Conservation (phyloP, 139 green algal species). For the Tetraselmis chui region DNA sequence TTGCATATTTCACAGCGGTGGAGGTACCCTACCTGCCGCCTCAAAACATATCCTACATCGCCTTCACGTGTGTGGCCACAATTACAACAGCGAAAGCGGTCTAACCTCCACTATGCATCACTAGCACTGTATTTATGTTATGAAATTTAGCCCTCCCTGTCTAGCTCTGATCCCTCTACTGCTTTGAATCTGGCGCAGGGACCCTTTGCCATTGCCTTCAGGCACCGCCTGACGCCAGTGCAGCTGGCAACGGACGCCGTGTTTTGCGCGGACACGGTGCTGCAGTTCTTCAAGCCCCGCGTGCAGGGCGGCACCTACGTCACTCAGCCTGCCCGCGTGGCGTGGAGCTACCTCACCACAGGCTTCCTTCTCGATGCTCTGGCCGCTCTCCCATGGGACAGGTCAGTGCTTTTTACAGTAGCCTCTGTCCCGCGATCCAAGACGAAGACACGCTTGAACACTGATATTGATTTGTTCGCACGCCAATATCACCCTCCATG, state of each 20-base stretch:
- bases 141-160: too few relatives aligned
- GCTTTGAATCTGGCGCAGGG: not conserved
- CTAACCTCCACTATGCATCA: too few relatives aligned
- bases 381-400: not conserved
- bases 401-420: not conserved
- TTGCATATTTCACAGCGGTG: not conserved
- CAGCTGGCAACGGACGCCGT: not conserved
- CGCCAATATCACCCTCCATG: too few relatives aligned
- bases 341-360: not conserved
- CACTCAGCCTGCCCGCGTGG: not conserved
- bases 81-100: not conserved
- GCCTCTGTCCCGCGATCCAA: not conserved
- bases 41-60: too few relatives aligned
- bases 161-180: too few relatives aligned
- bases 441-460: not conserved
- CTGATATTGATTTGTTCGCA: too few relatives aligned
- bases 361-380: not conserved
- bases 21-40: not conserved
- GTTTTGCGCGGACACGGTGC: not conserved
- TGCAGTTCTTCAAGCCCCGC: not conserved
- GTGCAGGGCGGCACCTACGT: not conserved
- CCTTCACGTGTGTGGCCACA: not conserved
- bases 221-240: not conserved
- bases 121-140: not conserved
- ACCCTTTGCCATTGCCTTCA: not conserved